A percentile compares a stretch with the other conserved stretches of the same genome.
phyloP scores from a whole-genome alignment of 306 rosid genomes.

The Cyclanthera cordifolia region DNA sequence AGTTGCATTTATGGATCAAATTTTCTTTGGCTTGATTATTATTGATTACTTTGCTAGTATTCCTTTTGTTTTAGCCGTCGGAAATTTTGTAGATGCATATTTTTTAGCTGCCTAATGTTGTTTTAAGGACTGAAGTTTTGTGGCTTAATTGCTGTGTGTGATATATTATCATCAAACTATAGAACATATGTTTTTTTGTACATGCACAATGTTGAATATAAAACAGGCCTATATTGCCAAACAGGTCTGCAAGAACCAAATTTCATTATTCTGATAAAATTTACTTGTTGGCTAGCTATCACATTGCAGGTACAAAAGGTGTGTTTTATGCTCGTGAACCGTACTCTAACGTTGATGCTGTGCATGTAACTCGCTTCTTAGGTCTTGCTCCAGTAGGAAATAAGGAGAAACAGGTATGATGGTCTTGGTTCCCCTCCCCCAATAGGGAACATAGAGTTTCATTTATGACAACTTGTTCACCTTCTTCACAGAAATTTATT shows the following conservation, averaged over 20 bases:
- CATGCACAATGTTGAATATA: slow-evolving; percentile 1
- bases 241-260: not conserved
- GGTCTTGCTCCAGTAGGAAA: slow-evolving; percentile 94
- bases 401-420: slow-evolving; percentile 75
- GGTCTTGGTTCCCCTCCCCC: not conserved
- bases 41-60: not conserved
- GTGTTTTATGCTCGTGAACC: slow-evolving; percentile 82
- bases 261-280: slow-evolving; percentile 19
- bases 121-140: not conserved
- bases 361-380: slow-evolving; percentile 84
- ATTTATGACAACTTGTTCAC: slow-evolving; percentile 14
- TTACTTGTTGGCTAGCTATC: slow-evolving; percentile 52
- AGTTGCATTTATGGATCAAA: not conserved
- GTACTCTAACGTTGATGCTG: slow-evolving; percentile 70
- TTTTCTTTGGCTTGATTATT: not conserved
- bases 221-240: not conserved
- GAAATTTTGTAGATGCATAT: not conserved
- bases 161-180: not conserved
- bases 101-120: not conserved
- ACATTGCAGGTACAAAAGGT: slow-evolving; percentile 80
- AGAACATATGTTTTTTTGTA: not conserved
- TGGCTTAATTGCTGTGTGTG: not conserved
- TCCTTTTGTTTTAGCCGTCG: not conserved
- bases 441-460: not conserved
- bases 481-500: slow-evolving; percentile 74